phyloP scores from a whole-genome alignment of 164 flowering plant genomes.

The Platanus orientalis region DNA sequence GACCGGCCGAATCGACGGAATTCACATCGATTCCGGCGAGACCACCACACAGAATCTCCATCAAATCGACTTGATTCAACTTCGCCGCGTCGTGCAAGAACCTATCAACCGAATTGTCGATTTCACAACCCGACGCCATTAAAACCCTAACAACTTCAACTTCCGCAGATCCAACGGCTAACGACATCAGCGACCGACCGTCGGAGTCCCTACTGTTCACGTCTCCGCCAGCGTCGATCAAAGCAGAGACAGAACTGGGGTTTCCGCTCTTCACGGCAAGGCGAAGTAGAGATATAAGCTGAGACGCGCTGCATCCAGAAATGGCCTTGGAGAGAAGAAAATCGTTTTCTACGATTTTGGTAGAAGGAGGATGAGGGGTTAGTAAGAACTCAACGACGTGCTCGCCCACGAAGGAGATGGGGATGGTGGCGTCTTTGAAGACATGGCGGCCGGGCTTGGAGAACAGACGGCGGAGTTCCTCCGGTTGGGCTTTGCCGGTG shows the following conservation, averaged over 20 bases:
- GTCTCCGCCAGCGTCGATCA: conserved; percentile 59
- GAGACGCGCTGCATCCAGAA: conserved; percentile 36
- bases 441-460: conserved; percentile 53
- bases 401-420: conserved; percentile 53
- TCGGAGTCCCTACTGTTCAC: conserved; percentile 25
- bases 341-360: conserved; percentile 15
- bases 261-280: conserved; percentile 36
- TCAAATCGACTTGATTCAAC: conserved; percentile 40
- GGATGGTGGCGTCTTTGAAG: conserved; percentile 55
- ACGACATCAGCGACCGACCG: conserved; percentile 32
- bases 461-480: conserved; percentile 58
- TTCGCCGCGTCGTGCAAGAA: conserved; percentile 50
- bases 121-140: conserved; percentile 37
- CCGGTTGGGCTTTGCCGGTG: conserved; percentile 56
- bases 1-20: conserved; percentile 37
- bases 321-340: conserved; percentile 39
- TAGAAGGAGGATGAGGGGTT: conserved; percentile 8
- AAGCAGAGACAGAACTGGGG: conserved; percentile 21
- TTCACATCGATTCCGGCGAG: conserved; percentile 26
- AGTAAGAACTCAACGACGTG: conserved; percentile 37
- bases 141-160: conserved; percentile 24
- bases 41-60: conserved; percentile 27
- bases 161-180: conserved; percentile 38
- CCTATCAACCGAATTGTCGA: conserved; percentile 24
- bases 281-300: conserved; percentile 38